A percentile compares a stretch with the other conserved stretches of the same genome.
These are phyloP conservation scores for Sordariomycetes sp. DNA, from an alignment of 2,329 filamentous ascomycete genomes.

Conservation along the genomic window DNA sequence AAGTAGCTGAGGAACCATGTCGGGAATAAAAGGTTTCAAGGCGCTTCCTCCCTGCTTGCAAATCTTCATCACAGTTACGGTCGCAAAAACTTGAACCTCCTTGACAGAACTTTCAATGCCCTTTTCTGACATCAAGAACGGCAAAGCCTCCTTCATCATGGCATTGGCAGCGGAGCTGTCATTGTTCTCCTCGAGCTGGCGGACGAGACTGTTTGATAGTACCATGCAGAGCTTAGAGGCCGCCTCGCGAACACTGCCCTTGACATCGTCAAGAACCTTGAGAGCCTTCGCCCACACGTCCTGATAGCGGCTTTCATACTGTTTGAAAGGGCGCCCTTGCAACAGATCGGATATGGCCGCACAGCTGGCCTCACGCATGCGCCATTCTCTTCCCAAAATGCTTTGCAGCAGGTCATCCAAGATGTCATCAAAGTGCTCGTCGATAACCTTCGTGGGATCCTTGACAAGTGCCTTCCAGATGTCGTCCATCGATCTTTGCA, in stretches of 20 bases:
- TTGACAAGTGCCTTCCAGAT: slow-evolving; percentile 97
- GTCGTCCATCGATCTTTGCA: slow-evolving; percentile 91
- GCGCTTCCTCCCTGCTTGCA: slow-evolving; percentile 80
- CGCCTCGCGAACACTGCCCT: slow-evolving; percentile 74
- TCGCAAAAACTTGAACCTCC: slow-evolving; percentile 78
- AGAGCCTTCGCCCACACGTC: slow-evolving; percentile 81
- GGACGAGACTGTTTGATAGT: slow-evolving; percentile 76
- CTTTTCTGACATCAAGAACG: slow-evolving; percentile 81
- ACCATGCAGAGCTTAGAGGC: slow-evolving; percentile 76
- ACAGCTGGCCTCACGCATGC: slow-evolving; percentile 86
- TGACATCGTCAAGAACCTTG: slow-evolving; percentile 93
- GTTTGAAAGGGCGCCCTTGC: slow-evolving; percentile 64
- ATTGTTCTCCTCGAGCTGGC: slow-evolving; percentile 73
- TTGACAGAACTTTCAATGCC: slow-evolving; percentile 83
- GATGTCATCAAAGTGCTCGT: slow-evolving; percentile 78
- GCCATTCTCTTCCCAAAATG: slow-evolving; percentile 86
- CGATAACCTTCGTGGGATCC: slow-evolving; percentile 67
- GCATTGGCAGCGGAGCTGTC: slow-evolving; percentile 56
- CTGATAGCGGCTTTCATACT: slow-evolving; percentile 77
- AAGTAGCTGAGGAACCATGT: slow-evolving; percentile 73
- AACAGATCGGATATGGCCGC: slow-evolving; percentile 82
- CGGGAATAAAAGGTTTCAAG: slow-evolving; percentile 71
- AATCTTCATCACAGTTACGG: slow-evolving; percentile 76
- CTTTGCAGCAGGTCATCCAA: slow-evolving; percentile 79
- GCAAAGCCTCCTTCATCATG: slow-evolving; percentile 80